Conservation (phyloP, 495 filamentous ascomycete genomes). For the Podospora fimiseda region DNA sequence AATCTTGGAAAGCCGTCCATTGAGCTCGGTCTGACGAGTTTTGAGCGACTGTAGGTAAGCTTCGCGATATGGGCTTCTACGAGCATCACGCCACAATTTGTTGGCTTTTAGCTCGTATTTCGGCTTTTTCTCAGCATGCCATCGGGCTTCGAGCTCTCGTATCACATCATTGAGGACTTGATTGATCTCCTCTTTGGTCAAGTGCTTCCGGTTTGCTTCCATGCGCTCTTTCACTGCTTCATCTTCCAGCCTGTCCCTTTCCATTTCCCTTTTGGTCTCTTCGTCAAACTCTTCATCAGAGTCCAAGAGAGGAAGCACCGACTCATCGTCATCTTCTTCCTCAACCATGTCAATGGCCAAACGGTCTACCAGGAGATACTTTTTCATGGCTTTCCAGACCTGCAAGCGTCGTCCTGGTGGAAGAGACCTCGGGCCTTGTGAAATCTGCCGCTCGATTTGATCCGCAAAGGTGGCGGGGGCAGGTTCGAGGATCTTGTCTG, state of each 20-base stretch:
- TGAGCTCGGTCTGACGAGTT: conserved; percentile 21
- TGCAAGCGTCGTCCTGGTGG: conserved; percentile 38
- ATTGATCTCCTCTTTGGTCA: conserved; percentile 44
- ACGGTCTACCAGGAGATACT: conserved; percentile 23
- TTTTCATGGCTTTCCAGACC: conserved; percentile 33
- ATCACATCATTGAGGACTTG: conserved; percentile 50
- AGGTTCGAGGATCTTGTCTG: conserved; percentile 1
- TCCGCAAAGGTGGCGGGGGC: neutral
- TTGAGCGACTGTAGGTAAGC: conserved; percentile 16
- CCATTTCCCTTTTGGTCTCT: conserved; percentile 57
- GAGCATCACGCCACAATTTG: conserved; percentile 53
- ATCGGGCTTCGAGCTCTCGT: conserved; percentile 45
- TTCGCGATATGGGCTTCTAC: conserved; percentile 19
- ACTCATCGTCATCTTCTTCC: conserved; percentile 37
- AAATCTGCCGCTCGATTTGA: conserved; percentile 22
- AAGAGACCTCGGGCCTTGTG: neutral
- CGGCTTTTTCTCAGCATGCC: conserved; percentile 51
- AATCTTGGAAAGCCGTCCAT: conserved; percentile 45
- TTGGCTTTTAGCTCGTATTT: conserved; percentile 49
- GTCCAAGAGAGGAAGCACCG: conserved; percentile 55
- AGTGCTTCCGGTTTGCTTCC: conserved; percentile 6
- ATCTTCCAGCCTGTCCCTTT: conserved; percentile 41
- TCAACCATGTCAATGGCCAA: conserved; percentile 1
- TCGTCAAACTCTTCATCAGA: conserved; percentile 46
- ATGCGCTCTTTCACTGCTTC: conserved; percentile 8